These are phyloP conservation scores for Suillus subalutaceus DNA, from an alignment of 768 basidiomycete species.

Conservation along the genomic window DNA sequence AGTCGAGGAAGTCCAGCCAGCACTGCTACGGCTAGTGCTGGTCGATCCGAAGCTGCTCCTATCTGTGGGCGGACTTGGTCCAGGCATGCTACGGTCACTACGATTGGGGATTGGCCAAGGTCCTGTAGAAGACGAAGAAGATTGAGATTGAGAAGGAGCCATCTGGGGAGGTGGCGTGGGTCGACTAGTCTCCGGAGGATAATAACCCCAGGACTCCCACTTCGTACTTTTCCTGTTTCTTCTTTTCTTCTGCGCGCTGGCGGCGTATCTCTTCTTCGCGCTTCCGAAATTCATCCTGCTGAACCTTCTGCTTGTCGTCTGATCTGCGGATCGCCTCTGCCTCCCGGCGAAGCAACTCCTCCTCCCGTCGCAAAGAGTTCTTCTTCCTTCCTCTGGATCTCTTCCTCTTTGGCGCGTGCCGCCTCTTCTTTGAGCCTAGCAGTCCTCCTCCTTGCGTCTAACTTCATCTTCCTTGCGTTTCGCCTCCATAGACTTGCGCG, in stretches of 20 bases:
- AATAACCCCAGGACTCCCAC: conserved; percentile 28
- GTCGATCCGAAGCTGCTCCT: conserved; percentile 33
- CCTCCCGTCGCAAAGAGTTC: conserved; percentile 34
- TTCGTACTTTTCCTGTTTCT: conserved; percentile 26
- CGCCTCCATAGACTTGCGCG: conserved; percentile 31
- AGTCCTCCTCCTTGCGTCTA: conserved; percentile 29
- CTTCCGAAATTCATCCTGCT: conserved; percentile 33
- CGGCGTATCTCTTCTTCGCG: conserved; percentile 35
- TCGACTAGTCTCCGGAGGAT: conserved; percentile 25
- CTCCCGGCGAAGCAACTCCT: conserved; percentile 33
- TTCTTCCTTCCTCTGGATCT: conserved; percentile 29
- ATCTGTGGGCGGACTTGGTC: conserved; percentile 35
- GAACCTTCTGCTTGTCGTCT: conserved; percentile 26
- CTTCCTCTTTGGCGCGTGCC: conserved; percentile 28
- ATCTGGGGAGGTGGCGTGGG: conserved; percentile 24
- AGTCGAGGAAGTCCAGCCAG: conserved; percentile 33
- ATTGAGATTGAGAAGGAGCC: conserved; percentile 28
- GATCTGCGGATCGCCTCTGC: conserved; percentile 34
- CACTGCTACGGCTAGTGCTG: conserved; percentile 29
- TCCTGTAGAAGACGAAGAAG: conserved; percentile 25
- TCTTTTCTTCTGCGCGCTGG: conserved; percentile 34
- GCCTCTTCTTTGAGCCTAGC: conserved; percentile 26
- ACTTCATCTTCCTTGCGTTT: conserved; percentile 28
- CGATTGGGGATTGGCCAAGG: conserved; percentile 37
- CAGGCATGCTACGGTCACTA: conserved; percentile 34